Base-by-base conservation (phyloP, 768 basidiomycete species). In the Phanerochaete sordida region DNA sequence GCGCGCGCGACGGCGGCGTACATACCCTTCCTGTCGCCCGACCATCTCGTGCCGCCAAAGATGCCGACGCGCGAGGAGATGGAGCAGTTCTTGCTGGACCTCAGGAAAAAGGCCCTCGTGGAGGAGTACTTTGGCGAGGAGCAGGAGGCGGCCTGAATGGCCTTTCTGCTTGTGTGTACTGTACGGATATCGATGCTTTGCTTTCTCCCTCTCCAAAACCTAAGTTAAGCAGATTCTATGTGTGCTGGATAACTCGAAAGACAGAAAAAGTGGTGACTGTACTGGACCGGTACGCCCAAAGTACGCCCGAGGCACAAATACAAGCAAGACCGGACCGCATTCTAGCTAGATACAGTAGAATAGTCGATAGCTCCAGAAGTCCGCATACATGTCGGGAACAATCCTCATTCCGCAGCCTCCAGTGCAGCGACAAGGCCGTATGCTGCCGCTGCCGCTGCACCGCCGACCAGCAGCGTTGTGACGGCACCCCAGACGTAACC, bases 401-500 rank as follows among this genome's bases (percentile, higher is more conserved):
- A 24, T 46, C 31, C 26, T 55, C 27, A 55, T 43, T 26, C 57
- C 53, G 48, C 49, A 52, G 31, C 59, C 63, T 84, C 84, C 39
- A 88, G 67, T 1, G 77, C 66, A 33, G 77, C 79, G 53, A 87
- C 86, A 53, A 87, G 75, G 13, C 74, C 81, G 61, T 84, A 88
- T 0, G 87, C 85, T 0, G 87, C 85, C 0, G 84, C 93, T 0
- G 96, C 96, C 0, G 96, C 96, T 0, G 90, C 74, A 12, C 94
- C 95, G 35, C 96, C 96, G 0, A 98, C 96, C 44, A 90, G 75
- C 58, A 96, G 78, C 19, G 93, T 99, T 67, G 85, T 89, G 23
- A 92, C 69, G 5, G 94, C 93, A 15, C 95, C 95, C 84, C 90
- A 92, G 5, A 93, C 68, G 69, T 96, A 95, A 2, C 90, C 90